These are phyloP conservation scores for Pseudohyphozyma bogoriensis DNA, from an alignment of 768 basidiomycete species.

Conservation along the genomic window DNA sequence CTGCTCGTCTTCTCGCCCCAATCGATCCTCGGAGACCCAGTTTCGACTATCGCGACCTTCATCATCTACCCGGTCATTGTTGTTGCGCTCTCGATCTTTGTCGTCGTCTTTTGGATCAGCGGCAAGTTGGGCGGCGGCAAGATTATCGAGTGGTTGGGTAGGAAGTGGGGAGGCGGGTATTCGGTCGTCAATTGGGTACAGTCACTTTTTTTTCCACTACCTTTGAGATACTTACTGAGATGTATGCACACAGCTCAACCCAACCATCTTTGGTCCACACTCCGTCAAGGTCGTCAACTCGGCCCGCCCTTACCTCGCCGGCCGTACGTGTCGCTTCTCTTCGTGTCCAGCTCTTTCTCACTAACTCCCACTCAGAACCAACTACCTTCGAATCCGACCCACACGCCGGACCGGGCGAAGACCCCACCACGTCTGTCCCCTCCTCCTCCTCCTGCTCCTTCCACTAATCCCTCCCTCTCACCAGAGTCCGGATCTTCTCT, in stretches of 20 bases:
- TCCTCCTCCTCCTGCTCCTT: background rate
- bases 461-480: background rate
- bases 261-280: slow-evolving; percentile 1
- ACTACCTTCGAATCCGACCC: background rate
- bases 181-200: slow-evolving; percentile 16
- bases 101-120: background rate
- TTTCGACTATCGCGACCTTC: background rate
- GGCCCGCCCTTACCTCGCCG: background rate
- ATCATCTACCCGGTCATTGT: slow-evolving; percentile 5
- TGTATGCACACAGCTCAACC: background rate
- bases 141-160: too few species aligned
- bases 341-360: too few species aligned
- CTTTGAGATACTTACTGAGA: too few species aligned
- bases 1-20: slow-evolving; percentile 13
- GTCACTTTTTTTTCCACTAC: background rate
- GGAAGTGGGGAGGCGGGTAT: too few species aligned
- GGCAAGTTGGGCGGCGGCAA: slow-evolving; percentile 1
- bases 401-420: slow-evolving; percentile 9
- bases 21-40: slow-evolving; percentile 11
- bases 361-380: background rate
- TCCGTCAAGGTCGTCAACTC: background rate
- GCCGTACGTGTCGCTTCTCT: too few species aligned
- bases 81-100: background rate
- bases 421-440: background rate
- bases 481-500: too few species aligned